phyloP scores from a whole-genome alignment of 805 yeast genomes.

The Ogataea dorogensis region DNA sequence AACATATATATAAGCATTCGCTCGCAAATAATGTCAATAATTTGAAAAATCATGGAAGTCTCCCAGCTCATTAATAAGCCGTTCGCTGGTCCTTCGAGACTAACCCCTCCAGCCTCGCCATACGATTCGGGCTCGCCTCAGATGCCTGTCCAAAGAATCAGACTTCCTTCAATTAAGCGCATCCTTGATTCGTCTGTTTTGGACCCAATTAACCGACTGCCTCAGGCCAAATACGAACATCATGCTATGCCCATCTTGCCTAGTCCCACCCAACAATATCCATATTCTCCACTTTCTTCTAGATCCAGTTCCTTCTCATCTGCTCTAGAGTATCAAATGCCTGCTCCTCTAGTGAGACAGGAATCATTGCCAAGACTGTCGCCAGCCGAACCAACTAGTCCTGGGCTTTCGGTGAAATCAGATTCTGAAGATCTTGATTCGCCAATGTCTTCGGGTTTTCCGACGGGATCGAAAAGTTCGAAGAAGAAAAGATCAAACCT shows the following conservation, averaged over 20 bases:
- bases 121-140: slow-evolving; percentile 13
- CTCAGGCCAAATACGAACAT: slow-evolving; percentile 1
- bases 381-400: slow-evolving; percentile 8
- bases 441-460: no score
- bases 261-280: slow-evolving; percentile 19
- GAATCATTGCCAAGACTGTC: slow-evolving; percentile 6
- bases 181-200: slow-evolving; percentile 22
- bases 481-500: slow-evolving; percentile 47
- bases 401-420: slow-evolving; percentile 4
- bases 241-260: slow-evolving; percentile 16
- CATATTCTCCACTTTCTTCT: slow-evolving; percentile 24
- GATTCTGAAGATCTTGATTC: slow-evolving; percentile 18
- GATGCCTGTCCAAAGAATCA: slow-evolving; percentile 13
- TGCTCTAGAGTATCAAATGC: slow-evolving; percentile 14
- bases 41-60: slow-evolving; percentile 19
- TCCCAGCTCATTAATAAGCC: slow-evolving; percentile 19
- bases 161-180: slow-evolving; percentile 25
- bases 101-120: slow-evolving; percentile 22
- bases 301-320: slow-evolving; percentile 23
- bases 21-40: slow-evolving; percentile 2
- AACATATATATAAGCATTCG: background rate
- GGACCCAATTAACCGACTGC: slow-evolving; percentile 12
- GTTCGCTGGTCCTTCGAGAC: slow-evolving; percentile 14
- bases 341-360: slow-evolving; percentile 8
- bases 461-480: no score